These are phyloP conservation scores for Starmerella sp. DNA, from an alignment of 805 yeast species.

Conservation along the genomic window DNA sequence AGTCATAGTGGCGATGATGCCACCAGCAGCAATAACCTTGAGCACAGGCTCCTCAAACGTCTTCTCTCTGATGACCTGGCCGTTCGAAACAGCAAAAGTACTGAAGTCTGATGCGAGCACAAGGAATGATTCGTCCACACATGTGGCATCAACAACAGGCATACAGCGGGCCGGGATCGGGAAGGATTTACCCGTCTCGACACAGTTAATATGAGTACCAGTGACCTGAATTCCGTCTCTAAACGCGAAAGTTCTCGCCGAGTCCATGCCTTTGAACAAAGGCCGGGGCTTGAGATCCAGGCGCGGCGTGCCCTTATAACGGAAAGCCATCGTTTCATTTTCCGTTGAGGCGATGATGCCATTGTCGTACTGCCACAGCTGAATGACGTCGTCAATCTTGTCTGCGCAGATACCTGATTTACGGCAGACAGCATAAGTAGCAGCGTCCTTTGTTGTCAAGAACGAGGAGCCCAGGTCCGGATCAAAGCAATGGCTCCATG, in stretches of 20 bases:
- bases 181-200: background rate
- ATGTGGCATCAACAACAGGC: constrained; percentile 1
- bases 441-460: background rate
- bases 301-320: background rate
- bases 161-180: background rate
- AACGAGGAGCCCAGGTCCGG: background rate
- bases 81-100: background rate
- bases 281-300: background rate
- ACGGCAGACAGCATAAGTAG: background rate
- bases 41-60: background rate
- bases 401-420: background rate
- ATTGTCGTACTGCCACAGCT: background rate
- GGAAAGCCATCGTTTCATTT: background rate
- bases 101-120: background rate
- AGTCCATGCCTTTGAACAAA: background rate
- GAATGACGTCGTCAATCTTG: background rate
- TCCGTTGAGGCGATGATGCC: background rate
- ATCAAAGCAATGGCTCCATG: background rate
- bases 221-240: background rate
- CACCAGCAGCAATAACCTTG: background rate
- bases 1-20: background rate
- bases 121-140: background rate
- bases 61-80: background rate
- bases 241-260: background rate
- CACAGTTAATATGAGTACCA: background rate